Evolutionary conservation across 225 moss, liverwort and hornwort species (phyloP).

Genomic region (Rhytidiadelphus loreus): DNA sequence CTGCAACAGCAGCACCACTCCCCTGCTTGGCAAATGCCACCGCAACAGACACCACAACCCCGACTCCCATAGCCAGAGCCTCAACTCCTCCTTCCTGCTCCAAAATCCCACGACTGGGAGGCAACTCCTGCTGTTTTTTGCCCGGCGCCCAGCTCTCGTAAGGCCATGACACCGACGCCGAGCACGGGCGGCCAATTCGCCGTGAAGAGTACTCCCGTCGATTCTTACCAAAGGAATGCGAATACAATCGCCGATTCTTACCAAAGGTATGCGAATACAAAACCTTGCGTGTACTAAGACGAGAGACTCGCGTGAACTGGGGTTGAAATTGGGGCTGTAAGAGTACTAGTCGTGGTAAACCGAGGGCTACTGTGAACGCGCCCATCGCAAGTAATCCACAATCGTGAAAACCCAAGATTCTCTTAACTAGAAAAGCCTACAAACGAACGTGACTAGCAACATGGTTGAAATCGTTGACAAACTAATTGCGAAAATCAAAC

Average conservation of each 20-base stretch:
- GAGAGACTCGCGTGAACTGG: background rate
- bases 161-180: constrained; percentile 35
- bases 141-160: constrained; percentile 15
- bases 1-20: background rate
- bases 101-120: background rate
- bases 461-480: background rate
- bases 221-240: background rate
- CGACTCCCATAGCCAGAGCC: constrained; percentile 18
- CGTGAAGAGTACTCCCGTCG: background rate
- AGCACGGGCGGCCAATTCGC: background rate
- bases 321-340: background rate
- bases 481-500: background rate
- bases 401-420: background rate
- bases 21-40: constrained; percentile 19
- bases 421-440: background rate
- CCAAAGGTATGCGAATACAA: background rate
- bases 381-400: constrained; percentile 15
- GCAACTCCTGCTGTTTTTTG: background rate
- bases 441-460: background rate
- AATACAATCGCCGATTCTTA: background rate
- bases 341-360: background rate
- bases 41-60: constrained; percentile 13
- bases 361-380: constrained; percentile 14
- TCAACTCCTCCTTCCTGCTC: constrained; percentile 18
- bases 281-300: background rate